Percentiles rank a stretch among this genome's conserved stretches.
Conservation (phyloP, 78 protist genomes). For the Dictyostelium intermedium region DNA sequence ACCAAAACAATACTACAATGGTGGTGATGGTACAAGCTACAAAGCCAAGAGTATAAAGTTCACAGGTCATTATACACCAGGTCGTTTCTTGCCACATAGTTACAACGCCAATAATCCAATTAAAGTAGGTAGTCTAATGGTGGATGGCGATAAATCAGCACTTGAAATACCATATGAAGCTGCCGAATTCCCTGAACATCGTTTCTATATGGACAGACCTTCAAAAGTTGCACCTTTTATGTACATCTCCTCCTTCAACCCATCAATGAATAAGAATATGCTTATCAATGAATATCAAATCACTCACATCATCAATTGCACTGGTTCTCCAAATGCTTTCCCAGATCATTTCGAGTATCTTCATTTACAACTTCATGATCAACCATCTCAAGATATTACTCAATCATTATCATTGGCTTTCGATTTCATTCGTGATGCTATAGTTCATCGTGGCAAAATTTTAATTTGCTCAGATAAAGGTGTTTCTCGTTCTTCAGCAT, state of each 20-base stretch:
- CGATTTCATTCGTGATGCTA: constrained; percentile 74
- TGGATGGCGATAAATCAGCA: neutral
- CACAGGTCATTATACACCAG: constrained; percentile 68
- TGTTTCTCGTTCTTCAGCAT: constrained; percentile 55
- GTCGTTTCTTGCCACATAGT: constrained; percentile 72
- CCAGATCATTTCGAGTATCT: constrained; percentile 65
- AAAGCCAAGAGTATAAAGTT: constrained; percentile 15
- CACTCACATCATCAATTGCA: constrained; percentile 64
- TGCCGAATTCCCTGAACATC: constrained; percentile 63
- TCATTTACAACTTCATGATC: constrained; percentile 61
- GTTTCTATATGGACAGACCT: constrained; percentile 44
- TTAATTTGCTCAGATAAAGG: constrained; percentile 71
- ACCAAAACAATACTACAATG: constrained; percentile 44
- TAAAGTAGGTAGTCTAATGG: neutral
- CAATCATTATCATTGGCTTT: constrained; percentile 36
- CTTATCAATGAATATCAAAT: constrained; percentile 51
- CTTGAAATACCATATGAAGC: constrained; percentile 7
- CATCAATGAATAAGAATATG: constrained; percentile 63
- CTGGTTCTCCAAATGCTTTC: constrained; percentile 77
- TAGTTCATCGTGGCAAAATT: constrained; percentile 50
- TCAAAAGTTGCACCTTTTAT: constrained; percentile 50
- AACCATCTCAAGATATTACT: constrained; percentile 44
- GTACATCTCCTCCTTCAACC: constrained; percentile 64
- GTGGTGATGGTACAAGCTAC: constrained; percentile 74
- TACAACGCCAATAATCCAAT: constrained; percentile 8